Evolutionary conservation across 768 basidiomycete species (phyloP), one percentile per base, ranked within the genome.

Genomic region (Sporobolomyces pararoseus): DNA sequence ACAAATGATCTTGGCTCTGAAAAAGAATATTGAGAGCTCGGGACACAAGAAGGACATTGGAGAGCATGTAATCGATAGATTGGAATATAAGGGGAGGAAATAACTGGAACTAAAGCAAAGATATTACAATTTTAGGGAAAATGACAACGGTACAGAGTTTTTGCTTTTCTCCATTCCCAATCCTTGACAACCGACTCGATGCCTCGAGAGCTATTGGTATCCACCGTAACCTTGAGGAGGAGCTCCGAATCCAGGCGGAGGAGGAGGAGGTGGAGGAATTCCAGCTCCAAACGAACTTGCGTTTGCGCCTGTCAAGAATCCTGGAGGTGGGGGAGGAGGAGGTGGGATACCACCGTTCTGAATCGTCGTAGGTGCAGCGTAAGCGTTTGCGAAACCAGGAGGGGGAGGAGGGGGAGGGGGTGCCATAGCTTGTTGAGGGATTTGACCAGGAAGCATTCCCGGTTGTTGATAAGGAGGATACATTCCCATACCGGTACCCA

Each of bases 241-340:
- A 6, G 47, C 42, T 4, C 32, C 44, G 47, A 72, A 72, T 19
- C 39, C 39, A 9, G 39, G 39, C 47, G 62, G 62, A 17, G 64
- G 64, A 6, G 63, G 63, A 21, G 68, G 68, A 31, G 66, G 66
- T 9, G 66, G 66, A 29, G 60, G 66, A 39, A 54, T 62, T 3
- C 66, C 66, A 13, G 29, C 57, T 12, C 34, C 51, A 47, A 21
- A 12, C 1, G 46, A 69, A 51, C 25, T 9, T 46, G 69, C 60
- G 39, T 70, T 70, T 29, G 58, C 37, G 16, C 69, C 69, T 10
- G 69, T 65, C 37, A 64, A 13, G 63, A 64, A 69, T 49, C 50
- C 55, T 6, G 63, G 63, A 52, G 63, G 68, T 3, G 63, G 62
- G 32, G 62, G 63, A 29, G 64, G 64, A 17, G 64, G 51, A 0